Base-by-base conservation (phyloP, 1,284 basidiomycete species). In the Papiliotrema laurentii region DNA sequence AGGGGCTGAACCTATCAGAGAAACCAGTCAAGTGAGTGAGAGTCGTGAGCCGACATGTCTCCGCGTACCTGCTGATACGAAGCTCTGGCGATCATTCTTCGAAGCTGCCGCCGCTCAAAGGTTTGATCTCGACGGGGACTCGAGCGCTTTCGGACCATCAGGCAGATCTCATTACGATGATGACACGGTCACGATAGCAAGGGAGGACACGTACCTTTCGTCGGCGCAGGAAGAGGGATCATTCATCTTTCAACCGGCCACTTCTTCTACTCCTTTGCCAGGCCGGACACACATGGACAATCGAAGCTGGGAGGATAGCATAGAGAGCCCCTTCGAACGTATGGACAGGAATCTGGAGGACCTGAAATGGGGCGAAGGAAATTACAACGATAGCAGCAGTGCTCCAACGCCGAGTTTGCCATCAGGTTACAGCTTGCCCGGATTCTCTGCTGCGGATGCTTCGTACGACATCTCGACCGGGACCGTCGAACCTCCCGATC, bases 81-180 rank as follows among this genome's bases (percentile, higher is more conserved):
- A 91, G 86, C 96, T 96, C 71, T 97, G 92, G 92, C 84, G 85
- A n/a, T 85, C 86, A 1, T 97, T 97, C 77, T 97, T 89, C 68
- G 89, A 93, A 65, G 82, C 86, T 58, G 89, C 90, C 5, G 90
- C 91, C 2, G 84, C 90, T 60, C 85, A 92, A 35, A 83, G 83
- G 36, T 85, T 91, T 44, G 83, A 19, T 81, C 82, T 9, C 79
- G 80, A 48, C 40, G 41, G 9, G 22, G 36, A 43, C 34, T 25
- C 36, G 35, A 44, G 40, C 4, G 37, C 44, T 33, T 43, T 30
- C 39, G 41, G 14, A 36, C 22, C 22, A 36, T 30, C 34, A 42
- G 37, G 27, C 41, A 46, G 18, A 18, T 24, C 18, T 10, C 34
- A 30, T 2, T 21, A 41, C 14, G 24, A 45, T 37, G 68, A 72